phyloP scores from a whole-genome alignment of 78 protist species.

The Dictyostelium brefeldianum region DNA sequence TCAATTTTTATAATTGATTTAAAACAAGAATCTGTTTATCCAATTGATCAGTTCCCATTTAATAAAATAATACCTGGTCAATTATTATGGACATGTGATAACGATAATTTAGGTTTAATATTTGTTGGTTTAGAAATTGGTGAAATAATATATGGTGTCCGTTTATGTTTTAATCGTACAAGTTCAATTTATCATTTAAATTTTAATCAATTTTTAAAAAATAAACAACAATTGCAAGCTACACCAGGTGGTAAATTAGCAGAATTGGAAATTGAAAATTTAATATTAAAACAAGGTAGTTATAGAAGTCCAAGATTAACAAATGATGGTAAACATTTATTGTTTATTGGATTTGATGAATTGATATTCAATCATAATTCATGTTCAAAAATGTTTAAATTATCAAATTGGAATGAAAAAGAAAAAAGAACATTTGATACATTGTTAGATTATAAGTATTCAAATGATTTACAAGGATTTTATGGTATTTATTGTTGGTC shows the following conservation, averaged over 20 bases:
- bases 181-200: conserved; percentile 37
- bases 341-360: conserved; percentile 46
- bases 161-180: conserved; percentile 38
- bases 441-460: conserved; percentile 11
- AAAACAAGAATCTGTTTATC: conserved; percentile 13
- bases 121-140: conserved; percentile 56
- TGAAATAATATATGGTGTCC: conserved; percentile 44
- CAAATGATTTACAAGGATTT: conserved; percentile 23
- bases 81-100: not conserved
- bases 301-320: conserved; percentile 56
- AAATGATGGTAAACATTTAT: conserved; percentile 40
- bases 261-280: not conserved
- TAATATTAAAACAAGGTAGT: not conserved
- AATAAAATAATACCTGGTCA: conserved; percentile 58
- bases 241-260: not conserved
- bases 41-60: conserved; percentile 25
- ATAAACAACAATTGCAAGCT: no score
- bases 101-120: conserved; percentile 9
- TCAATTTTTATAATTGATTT: conserved; percentile 51
- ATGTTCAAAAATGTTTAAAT: conserved; percentile 15
- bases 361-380: conserved; percentile 23
- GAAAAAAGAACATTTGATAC: not conserved
- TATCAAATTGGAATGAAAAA: conserved; percentile 12
- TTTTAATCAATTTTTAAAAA: not conserved
- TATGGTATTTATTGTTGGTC: conserved; percentile 33